phyloP scores from a whole-genome alignment of 495 filamentous ascomycete genomes.

The Penicillium pancosmium region DNA sequence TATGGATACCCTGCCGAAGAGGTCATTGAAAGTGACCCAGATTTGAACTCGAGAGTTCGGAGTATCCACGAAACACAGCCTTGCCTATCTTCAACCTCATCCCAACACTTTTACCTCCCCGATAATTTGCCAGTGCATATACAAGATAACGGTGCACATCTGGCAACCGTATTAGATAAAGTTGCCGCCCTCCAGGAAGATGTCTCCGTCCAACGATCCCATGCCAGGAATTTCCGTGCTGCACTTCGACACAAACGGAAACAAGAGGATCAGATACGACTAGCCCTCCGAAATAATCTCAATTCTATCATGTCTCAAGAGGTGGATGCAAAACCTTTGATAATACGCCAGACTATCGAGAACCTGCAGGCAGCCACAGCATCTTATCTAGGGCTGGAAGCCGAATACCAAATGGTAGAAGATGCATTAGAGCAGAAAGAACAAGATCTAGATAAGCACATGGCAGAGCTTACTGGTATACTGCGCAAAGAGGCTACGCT shows the following conservation, averaged over 20 bases:
- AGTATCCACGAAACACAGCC: neutral
- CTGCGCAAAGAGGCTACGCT: slow-evolving; percentile 4
- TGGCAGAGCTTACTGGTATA: slow-evolving; percentile 17
- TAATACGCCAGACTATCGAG: slow-evolving; percentile 8
- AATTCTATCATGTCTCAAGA: slow-evolving; percentile 17
- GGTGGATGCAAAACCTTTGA: slow-evolving; percentile 1
- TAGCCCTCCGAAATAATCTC: slow-evolving; percentile 17
- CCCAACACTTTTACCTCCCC: neutral
- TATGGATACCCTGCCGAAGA: neutral
- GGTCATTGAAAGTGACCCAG: neutral
- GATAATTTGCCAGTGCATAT: neutral
- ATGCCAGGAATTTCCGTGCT: slow-evolving; percentile 22
- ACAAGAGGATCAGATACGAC: slow-evolving; percentile 16
- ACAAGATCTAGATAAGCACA: slow-evolving; percentile 22
- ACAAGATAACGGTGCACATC: neutral
- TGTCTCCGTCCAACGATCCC: slow-evolving; percentile 19
- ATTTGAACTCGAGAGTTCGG: neutral
- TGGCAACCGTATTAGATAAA: slow-evolving; percentile 8
- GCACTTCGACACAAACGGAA: slow-evolving; percentile 21
- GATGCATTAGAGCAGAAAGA: slow-evolving; percentile 30
- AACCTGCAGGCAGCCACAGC: slow-evolving; percentile 20
- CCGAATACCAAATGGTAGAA: slow-evolving; percentile 29
- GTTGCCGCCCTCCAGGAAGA: slow-evolving; percentile 16
- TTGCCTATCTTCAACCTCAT: neutral
- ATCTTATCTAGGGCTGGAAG: slow-evolving; percentile 27